Conservation (phyloP, 2,329 filamentous ascomycete genomes). For the Cytospora mali region DNA sequence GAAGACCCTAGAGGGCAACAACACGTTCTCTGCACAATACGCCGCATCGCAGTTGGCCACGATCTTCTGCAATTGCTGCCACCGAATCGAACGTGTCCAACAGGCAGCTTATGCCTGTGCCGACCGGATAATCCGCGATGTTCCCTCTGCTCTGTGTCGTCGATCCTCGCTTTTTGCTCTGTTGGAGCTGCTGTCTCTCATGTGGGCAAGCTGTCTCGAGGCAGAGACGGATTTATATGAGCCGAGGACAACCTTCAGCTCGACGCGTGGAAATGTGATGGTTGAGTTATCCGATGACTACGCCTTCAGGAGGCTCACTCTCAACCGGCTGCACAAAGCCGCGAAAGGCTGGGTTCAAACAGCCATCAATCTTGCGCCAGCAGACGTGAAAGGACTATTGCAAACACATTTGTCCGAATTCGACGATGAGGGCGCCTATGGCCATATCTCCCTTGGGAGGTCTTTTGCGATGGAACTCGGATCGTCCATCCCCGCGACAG, state of each 20-base stretch:
- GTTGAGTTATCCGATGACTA: constrained; percentile 96
- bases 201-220: constrained; percentile 95
- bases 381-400: constrained; percentile 92
- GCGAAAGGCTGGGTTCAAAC: constrained; percentile 80
- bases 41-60: constrained; percentile 84
- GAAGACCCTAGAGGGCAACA: constrained; percentile 72
- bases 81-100: constrained; percentile 90
- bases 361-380: constrained; percentile 80
- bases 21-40: constrained; percentile 86
- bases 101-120: constrained; percentile 82
- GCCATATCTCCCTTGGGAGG: constrained; percentile 86
- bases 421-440: constrained; percentile 86
- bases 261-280: constrained; percentile 73
- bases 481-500: constrained; percentile 79
- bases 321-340: constrained; percentile 75
- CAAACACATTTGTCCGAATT: constrained; percentile 97
- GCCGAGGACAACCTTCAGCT: constrained; percentile 80
- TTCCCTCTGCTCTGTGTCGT: constrained; percentile 89
- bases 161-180: constrained; percentile 89
- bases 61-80: constrained; percentile 88
- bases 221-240: constrained; percentile 93
- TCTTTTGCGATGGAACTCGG: constrained; percentile 96
- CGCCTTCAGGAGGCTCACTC: constrained; percentile 74
- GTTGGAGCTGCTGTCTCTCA: constrained; percentile 85
- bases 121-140: constrained; percentile 79